Percentiles rank a stretch among this genome's conserved stretches.
phyloP scores from a whole-genome alignment of 2,329 filamentous ascomycete genomes.

The Aspergillus brasiliensis region DNA sequence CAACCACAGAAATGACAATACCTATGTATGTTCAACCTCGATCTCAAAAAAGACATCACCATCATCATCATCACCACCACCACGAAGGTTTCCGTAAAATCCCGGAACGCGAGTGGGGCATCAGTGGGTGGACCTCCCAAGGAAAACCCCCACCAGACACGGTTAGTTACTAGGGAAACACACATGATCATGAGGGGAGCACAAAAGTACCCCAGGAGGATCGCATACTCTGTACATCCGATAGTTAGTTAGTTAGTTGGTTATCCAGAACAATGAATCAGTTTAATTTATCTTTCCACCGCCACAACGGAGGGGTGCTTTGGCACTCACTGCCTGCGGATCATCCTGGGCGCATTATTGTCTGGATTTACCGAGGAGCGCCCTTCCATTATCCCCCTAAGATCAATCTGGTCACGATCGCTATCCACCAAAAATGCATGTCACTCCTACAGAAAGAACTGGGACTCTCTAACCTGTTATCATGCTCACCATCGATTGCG shows the following conservation, averaged over 20 bases:
- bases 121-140: conserved; percentile 6
- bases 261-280: background rate
- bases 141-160: conserved; percentile 10
- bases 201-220: conserved; percentile 9
- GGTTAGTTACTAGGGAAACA: conserved; percentile 26
- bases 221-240: background rate
- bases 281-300: background rate
- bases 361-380: background rate
- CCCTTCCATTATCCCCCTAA: background rate
- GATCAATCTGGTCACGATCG: no score
- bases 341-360: background rate
- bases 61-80: background rate
- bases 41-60: background rate
- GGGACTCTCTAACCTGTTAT: no score
- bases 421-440: background rate
- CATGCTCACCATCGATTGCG: no score
- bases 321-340: background rate
- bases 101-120: conserved; percentile 19
- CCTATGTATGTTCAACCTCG: background rate
- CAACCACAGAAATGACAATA: background rate
- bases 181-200: conserved; percentile 17
- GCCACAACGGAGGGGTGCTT: no score
- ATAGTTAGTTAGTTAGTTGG: background rate
- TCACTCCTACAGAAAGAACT: background rate
- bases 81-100: conserved; percentile 19